A percentile compares a stretch with the other conserved stretches of the same genome.
Conservation (phyloP, 768 basidiomycete species). For the Boletus vinaceobasis region DNA sequence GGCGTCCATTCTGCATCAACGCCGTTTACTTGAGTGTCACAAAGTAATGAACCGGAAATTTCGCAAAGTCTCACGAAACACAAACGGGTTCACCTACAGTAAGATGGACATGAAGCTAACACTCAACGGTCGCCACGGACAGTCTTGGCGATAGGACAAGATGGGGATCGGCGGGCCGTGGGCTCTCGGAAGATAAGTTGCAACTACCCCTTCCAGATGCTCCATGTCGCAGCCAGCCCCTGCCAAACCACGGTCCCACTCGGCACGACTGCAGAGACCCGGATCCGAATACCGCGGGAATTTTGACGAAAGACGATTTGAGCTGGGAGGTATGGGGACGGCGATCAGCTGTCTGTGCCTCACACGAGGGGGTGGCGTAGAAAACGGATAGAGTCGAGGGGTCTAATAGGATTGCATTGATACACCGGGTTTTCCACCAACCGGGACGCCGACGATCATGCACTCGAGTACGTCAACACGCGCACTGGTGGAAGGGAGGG, state of each 20-base stretch:
- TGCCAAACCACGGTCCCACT: background rate
- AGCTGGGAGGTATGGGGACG: constrained; percentile 12
- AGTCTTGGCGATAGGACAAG: background rate
- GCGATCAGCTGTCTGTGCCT: constrained; percentile 28
- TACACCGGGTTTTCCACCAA: constrained; percentile 6
- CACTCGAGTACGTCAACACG: constrained; percentile 18
- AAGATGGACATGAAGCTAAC: background rate
- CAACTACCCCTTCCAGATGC: background rate
- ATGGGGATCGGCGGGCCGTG: constrained; percentile 3
- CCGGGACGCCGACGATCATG: background rate
- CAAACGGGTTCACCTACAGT: background rate
- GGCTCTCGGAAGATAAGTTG: background rate
- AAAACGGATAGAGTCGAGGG: constrained; percentile 3
- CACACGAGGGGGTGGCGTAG: constrained; percentile 20
- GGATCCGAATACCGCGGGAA: constrained; percentile 20
- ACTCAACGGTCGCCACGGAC: background rate
- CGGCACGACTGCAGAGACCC: background rate
- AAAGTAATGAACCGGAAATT: constrained; percentile 17
- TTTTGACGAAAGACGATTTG: background rate
- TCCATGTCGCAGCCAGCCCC: background rate
- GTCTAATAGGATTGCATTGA: background rate
- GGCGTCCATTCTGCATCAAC: constrained; percentile 10
- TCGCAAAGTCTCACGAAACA: background rate
- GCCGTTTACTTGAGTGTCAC: constrained; percentile 14
- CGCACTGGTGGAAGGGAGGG: background rate